These are phyloP conservation scores for Fusarium nematophilum DNA, from an alignment of 2,329 filamentous ascomycete genomes.

Conservation along the genomic window DNA sequence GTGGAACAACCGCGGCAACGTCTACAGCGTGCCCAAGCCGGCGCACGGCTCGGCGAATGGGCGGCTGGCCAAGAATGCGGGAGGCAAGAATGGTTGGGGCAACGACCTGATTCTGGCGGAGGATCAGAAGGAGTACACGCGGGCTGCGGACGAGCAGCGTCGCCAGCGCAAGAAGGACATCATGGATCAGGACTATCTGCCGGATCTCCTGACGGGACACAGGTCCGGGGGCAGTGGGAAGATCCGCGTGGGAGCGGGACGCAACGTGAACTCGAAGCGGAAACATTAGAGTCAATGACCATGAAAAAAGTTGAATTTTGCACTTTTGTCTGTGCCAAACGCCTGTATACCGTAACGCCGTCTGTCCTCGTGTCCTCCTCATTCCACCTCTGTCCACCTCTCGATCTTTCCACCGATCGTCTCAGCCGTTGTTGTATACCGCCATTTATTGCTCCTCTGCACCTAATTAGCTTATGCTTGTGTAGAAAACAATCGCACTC, in stretches of 20 bases:
- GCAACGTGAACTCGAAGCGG: slow-evolving; percentile 85
- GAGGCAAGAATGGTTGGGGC: slow-evolving; percentile 90
- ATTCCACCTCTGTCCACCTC: too few species aligned
- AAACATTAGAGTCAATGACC: slow-evolving; percentile 55
- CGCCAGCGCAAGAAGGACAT: slow-evolving; percentile 80
- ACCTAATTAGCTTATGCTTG: slow-evolving; percentile 5
- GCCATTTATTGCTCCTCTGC: slow-evolving; percentile 40
- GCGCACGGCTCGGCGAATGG: slow-evolving; percentile 83
- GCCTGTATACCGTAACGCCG: slow-evolving; percentile 13
- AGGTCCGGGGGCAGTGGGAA: slow-evolving; percentile 72
- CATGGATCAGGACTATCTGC: slow-evolving; percentile 96
- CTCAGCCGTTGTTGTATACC: slow-evolving; percentile 5
- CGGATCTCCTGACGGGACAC: slow-evolving; percentile 84
- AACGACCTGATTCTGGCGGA: slow-evolving; percentile 85
- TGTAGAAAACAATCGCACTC: slow-evolving; percentile 41
- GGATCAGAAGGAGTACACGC: slow-evolving; percentile 93
- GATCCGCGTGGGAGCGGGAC: slow-evolving; percentile 85
- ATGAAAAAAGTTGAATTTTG: slow-evolving; percentile 28
- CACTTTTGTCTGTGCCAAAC: slow-evolving; percentile 26
- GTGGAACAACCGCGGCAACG: slow-evolving; percentile 93
- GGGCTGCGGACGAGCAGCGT: slow-evolving; percentile 71
- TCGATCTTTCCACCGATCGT: too few species aligned
- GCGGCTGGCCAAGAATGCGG: slow-evolving; percentile 73
- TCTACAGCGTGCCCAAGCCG: slow-evolving; percentile 93
- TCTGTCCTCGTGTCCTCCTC: background rate